phyloP scores from a whole-genome alignment of 148 eudicot genomes.

The Silene uniflora region DNA sequence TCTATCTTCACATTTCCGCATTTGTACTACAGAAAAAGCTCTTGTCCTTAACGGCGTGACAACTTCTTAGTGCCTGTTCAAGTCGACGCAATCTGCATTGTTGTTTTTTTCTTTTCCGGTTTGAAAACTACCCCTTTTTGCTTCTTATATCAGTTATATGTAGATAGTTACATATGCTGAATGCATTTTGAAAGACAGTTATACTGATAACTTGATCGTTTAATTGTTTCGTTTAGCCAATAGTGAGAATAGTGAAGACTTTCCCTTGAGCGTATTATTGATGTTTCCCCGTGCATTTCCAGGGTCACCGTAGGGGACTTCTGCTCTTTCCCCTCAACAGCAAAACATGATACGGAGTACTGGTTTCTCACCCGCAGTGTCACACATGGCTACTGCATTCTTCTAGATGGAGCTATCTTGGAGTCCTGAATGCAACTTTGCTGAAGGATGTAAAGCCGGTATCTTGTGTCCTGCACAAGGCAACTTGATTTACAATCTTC shows the following conservation, averaged over 20 bases:
- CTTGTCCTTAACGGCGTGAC: not conserved
- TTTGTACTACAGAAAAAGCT: not conserved
- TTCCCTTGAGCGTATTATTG: conserved; percentile 40
- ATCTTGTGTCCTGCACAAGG: conserved; percentile 30
- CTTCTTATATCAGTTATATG: no score
- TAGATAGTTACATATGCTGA: not conserved
- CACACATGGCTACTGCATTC: conserved; percentile 14
- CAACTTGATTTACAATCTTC: not conserved
- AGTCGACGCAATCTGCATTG: no score
- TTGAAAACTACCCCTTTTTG: no score
- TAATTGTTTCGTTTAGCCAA: conserved; percentile 23
- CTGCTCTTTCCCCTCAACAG: conserved; percentile 42
- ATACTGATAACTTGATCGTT: conserved; percentile 21
- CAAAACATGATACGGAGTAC: conserved; percentile 39
- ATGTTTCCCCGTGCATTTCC: conserved; percentile 62
- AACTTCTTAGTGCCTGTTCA: not conserved
- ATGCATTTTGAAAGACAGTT: not conserved
- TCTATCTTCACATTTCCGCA: not conserved
- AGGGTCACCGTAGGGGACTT: conserved; percentile 57
- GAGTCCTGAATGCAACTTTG: conserved; percentile 39
- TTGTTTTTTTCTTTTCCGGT: no score
- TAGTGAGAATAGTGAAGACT: conserved; percentile 11
- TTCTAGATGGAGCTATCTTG: conserved; percentile 36
- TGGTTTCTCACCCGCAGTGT: conserved; percentile 6
- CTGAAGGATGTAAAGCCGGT: conserved; percentile 40